phyloP scores from a whole-genome alignment of 2,329 filamentous ascomycete species.

The Taxawa tesnikishii region DNA sequence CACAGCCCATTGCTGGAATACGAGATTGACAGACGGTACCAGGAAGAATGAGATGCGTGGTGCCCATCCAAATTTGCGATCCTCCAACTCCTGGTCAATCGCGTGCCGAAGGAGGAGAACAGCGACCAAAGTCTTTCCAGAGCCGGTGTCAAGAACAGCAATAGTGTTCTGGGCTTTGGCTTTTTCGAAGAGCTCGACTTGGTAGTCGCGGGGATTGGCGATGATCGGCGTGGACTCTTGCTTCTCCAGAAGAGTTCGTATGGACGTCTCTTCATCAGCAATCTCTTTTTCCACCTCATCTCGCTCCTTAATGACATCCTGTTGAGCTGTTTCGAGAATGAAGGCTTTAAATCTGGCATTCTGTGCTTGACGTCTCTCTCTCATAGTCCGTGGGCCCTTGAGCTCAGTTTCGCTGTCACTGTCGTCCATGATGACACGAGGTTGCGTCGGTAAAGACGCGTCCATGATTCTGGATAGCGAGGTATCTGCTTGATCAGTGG shows the following conservation, averaged over 20 bases:
- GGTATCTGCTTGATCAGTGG: not conserved
- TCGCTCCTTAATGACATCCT: constrained; percentile 26
- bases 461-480: too few species aligned
- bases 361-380: constrained; percentile 27
- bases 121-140: constrained; percentile 93
- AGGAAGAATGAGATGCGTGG: constrained; percentile 73
- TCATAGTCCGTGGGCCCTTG: not conserved
- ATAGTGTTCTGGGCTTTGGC: constrained; percentile 81
- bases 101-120: constrained; percentile 68
- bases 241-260: constrained; percentile 39
- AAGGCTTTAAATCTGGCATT: constrained; percentile 29
- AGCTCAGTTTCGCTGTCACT: constrained; percentile 1
- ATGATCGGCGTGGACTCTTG: constrained; percentile 49
- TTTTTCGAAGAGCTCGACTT: constrained; percentile 78
- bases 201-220: constrained; percentile 74
- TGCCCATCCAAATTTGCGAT: constrained; percentile 46
- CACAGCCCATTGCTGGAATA: constrained; percentile 79
- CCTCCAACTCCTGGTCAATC: constrained; percentile 64
- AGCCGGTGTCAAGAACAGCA: constrained; percentile 88
- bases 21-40: constrained; percentile 74
- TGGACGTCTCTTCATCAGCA: constrained; percentile 38
- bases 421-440: constrained; percentile 2
- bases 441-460: too few species aligned
- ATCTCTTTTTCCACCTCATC: constrained; percentile 20
- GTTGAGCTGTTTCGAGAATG: constrained; percentile 30